These are phyloP conservation scores for Testicularia cyperi DNA, from an alignment of 1,284 basidiomycete species.

Conservation along the genomic window DNA sequence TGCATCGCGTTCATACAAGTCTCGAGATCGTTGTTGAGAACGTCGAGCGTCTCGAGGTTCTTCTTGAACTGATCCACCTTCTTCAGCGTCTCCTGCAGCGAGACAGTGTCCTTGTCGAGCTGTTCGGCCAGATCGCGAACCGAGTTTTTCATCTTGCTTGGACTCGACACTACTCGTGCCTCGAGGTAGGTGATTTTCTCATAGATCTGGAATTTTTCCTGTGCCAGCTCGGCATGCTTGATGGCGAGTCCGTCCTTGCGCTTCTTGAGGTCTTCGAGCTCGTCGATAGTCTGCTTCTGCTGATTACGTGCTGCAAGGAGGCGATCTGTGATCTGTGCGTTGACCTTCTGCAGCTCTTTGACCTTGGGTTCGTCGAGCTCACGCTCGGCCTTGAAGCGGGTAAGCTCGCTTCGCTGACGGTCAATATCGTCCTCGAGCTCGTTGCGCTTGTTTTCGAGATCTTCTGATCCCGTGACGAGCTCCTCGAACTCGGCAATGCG, in stretches of 20 bases:
- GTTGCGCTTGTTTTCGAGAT: slow-evolving; percentile 66
- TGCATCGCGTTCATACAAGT: slow-evolving; percentile 39
- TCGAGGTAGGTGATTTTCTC: slow-evolving; percentile 49
- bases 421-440: slow-evolving; percentile 66
- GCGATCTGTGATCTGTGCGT: slow-evolving; percentile 77
- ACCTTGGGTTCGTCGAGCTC: slow-evolving; percentile 68
- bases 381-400: slow-evolving; percentile 59
- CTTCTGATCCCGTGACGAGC: slow-evolving; percentile 67
- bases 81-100: slow-evolving; percentile 74
- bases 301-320: slow-evolving; percentile 61
- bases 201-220: slow-evolving; percentile 46
- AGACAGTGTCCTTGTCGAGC: slow-evolving; percentile 69
- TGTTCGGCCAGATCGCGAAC: slow-evolving; percentile 63
- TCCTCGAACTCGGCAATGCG: slow-evolving; percentile 66
- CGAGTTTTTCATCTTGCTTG: slow-evolving; percentile 42
- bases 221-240: slow-evolving; percentile 42
- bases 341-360: slow-evolving; percentile 70
- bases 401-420: slow-evolving; percentile 64
- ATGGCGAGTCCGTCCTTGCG: slow-evolving; percentile 33
- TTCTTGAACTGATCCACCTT: slow-evolving; percentile 64
- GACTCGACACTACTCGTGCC: slow-evolving; percentile 40
- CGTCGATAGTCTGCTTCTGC: slow-evolving; percentile 40
- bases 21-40: slow-evolving; percentile 36
- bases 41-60: slow-evolving; percentile 41
- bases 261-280: slow-evolving; percentile 42